phyloP scores from a whole-genome alignment of 495 filamentous ascomycete species.

The Tuber aestivum region DNA sequence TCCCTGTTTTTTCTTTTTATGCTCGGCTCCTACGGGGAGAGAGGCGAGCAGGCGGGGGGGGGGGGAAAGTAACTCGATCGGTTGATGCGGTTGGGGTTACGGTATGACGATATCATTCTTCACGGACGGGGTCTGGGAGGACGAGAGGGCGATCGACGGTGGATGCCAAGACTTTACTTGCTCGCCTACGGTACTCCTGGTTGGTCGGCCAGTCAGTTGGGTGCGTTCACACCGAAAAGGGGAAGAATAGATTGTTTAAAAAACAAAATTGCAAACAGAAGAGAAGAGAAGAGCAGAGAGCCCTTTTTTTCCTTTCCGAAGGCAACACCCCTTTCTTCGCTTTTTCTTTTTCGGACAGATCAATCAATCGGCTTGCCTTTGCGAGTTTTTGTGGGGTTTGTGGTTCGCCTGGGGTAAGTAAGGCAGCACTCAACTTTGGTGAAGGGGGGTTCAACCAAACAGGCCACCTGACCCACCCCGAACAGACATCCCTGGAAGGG shows the following conservation, averaged over 20 bases:
- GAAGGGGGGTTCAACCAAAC: neutral
- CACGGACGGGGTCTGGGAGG: neutral
- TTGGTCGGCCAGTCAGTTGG: neutral
- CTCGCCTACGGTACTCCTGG: neutral
- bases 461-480: neutral
- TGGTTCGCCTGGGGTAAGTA: constrained; percentile 4
- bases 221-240: neutral
- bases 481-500: neutral
- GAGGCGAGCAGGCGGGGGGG: neutral
- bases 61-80: neutral
- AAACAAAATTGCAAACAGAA: neutral
- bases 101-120: neutral
- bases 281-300: neutral
- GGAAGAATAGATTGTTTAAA: neutral
- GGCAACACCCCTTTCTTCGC: neutral
- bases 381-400: constrained; percentile 5
- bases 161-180: neutral
- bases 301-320: neutral
- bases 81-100: neutral
- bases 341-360: neutral
- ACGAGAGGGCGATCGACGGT: neutral
- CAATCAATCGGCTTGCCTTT: constrained; percentile 1
- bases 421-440: neutral
- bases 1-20: neutral
- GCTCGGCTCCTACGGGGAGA: neutral